Evolutionary conservation across 2,329 filamentous ascomycete species (phyloP), one percentile per base, ranked within the genome.

Genomic region (Canariomyces notabilis): DNA sequence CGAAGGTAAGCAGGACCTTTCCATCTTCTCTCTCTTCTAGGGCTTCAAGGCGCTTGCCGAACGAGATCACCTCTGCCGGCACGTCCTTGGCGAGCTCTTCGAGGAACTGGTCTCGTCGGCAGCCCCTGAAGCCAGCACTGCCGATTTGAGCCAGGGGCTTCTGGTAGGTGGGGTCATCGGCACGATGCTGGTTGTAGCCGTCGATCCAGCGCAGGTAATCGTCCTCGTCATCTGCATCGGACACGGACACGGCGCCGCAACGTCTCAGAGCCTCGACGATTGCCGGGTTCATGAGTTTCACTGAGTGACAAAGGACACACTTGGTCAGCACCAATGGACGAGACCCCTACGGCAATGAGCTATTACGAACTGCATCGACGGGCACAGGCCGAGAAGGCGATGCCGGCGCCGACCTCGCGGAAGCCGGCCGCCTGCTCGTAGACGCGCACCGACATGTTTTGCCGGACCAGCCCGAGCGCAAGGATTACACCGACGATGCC

Each of bases 401-500:
- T 66, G 5, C 70, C 70, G 1, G 69, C 70, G 0, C 71, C 71
- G n/a, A 72, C 67, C 52, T 73, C 71, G 2, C 61, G 60, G 37
- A 71, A 69, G 2, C 58, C 50, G 0, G 54, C 32, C 1, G 68
- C 64, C 6, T 64, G 61, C 51, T 74, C 71, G 49, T 70, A 74
- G 1, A 74, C 42, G 1, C 53, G 63, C 33, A 67, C 66, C 0
- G 60, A 51, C 14, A 73, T 57, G 4, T 60, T 60, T 20, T 68
- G 65, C 5, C 60, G 60, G 40, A 68, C 58, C 0, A 74, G 63
- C 2, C 61, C 69, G 0, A 72, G 59, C 0, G 70, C 67, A 1
- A 72, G 59, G 2, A 67, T 65, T 1, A 73, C 54, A 3, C 71
- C 72, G 11, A 66, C 72, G 42, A 66, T 74, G 54, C 63, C 76